Evolutionary conservation across 169 alveolate genomes (phyloP).

Genomic region (Plasmodium fragile): DNA sequence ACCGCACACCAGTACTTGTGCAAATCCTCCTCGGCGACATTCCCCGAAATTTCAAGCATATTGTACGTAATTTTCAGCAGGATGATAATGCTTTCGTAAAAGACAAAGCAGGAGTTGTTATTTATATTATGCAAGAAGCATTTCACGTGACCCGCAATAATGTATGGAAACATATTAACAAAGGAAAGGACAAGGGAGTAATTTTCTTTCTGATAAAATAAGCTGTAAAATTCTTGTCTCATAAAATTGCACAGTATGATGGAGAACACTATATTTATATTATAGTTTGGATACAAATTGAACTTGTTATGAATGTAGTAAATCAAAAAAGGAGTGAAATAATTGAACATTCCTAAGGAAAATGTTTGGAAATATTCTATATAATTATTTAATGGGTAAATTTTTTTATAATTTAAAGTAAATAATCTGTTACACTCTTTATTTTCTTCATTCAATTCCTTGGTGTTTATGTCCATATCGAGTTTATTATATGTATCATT

Average conservation of each 20-base stretch:
- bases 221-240: constrained; percentile 54
- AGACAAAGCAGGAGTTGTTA: constrained; percentile 62
- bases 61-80: constrained; percentile 52
- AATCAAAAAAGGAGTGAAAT: constrained; percentile 60
- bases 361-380: constrained; percentile 64
- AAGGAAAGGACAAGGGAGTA: constrained; percentile 24
- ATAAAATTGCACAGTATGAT: constrained; percentile 61
- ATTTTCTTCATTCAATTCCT: constrained; percentile 30
- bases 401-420: constrained; percentile 63
- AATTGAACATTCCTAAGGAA: constrained; percentile 30
- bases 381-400: constrained; percentile 75
- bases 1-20: constrained; percentile 63
- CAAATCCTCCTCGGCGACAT: constrained; percentile 1
- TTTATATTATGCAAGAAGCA: constrained; percentile 65
- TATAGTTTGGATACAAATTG: constrained; percentile 69
- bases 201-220: constrained; percentile 47
- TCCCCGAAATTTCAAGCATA: constrained; percentile 6
- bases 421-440: constrained; percentile 73
- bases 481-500: constrained; percentile 67
- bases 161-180: constrained; percentile 73
- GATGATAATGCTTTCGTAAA: constrained; percentile 68
- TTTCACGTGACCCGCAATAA: constrained; percentile 60
- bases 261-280: constrained; percentile 26
- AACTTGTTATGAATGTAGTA: constrained; percentile 62
- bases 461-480: constrained; percentile 28